A percentile compares a stretch with the other conserved stretches of the same genome.
Evolutionary conservation across 148 eudicot species (phyloP).

Genomic region (Mesembryanthemum crystallinum): DNA sequence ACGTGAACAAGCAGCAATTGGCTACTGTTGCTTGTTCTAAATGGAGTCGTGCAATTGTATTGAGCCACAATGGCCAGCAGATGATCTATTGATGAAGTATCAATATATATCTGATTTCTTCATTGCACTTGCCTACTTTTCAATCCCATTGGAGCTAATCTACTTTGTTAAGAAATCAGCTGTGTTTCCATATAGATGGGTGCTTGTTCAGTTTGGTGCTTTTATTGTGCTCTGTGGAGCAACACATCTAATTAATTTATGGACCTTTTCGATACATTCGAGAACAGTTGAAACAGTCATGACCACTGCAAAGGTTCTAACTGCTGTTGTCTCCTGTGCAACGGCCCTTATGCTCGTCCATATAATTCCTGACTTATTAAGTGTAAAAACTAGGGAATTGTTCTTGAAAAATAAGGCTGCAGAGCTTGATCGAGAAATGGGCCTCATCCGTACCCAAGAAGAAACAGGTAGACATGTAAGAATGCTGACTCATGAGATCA

Average conservation of each 20-base stretch:
- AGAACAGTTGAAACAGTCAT: conserved; percentile 76
- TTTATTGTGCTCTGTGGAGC: conserved; percentile 96
- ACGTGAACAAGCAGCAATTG: conserved; percentile 27
- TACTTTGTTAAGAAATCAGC: conserved; percentile 95
- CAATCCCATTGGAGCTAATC: conserved; percentile 88
- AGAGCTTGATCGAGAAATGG: conserved; percentile 92
- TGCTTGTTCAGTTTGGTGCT: conserved; percentile 94
- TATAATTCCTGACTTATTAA: conserved; percentile 85
- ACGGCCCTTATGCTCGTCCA: conserved; percentile 96
- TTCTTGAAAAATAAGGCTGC: conserved; percentile 96
- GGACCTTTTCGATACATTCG: conserved; percentile 75
- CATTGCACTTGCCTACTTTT: conserved; percentile 93
- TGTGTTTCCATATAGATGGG: conserved; percentile 95
- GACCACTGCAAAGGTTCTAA: conserved; percentile 77
- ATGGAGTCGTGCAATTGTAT: conserved; percentile 92
- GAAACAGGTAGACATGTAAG: conserved; percentile 95
- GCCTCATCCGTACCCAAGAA: conserved; percentile 90
- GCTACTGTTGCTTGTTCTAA: conserved; percentile 16
- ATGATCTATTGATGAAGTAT: conserved; percentile 84
- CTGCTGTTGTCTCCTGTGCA: conserved; percentile 85
- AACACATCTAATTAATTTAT: conserved; percentile 80
- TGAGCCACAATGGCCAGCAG: conserved; percentile 87
- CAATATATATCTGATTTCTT: conserved; percentile 96
- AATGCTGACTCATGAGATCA: conserved; percentile 92
- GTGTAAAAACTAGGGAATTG: conserved; percentile 87